Conservation (phyloP, 257 asterid species). For the Solanum sitiens region DNA sequence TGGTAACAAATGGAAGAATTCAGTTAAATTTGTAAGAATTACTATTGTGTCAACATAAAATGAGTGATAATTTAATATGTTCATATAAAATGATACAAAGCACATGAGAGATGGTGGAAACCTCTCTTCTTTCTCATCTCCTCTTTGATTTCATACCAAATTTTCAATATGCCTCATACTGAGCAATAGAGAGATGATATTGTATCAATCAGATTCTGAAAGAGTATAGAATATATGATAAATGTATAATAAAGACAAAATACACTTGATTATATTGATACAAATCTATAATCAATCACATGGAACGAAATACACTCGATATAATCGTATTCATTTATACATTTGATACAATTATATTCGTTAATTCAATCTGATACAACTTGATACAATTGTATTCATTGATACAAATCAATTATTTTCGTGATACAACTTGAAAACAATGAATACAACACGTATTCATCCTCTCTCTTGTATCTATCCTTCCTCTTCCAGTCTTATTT, state of each 20-base stretch:
- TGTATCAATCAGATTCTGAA: neutral
- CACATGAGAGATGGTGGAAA: neutral
- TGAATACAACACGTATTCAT: neutral
- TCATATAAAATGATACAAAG: neutral
- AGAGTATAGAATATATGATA: neutral
- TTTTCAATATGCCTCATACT: neutral
- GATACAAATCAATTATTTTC: neutral
- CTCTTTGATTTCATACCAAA: neutral
- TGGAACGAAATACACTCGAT: neutral
- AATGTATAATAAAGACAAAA: neutral
- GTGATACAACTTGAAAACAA: neutral
- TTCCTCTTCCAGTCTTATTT: neutral
- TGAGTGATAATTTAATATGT: neutral
- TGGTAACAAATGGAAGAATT: neutral
- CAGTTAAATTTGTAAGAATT: neutral
- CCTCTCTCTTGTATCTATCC: neutral
- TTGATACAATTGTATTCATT: neutral
- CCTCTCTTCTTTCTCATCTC: neutral
- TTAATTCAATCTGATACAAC: too few species aligned
- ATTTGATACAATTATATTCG: neutral
- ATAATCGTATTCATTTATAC: neutral
- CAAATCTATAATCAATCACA: neutral
- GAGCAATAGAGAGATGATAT: neutral
- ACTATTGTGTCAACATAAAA: neutral
- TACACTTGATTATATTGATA: neutral